Conservation (phyloP, 495 filamentous ascomycete genomes). For the Penicillium coprophilum region DNA sequence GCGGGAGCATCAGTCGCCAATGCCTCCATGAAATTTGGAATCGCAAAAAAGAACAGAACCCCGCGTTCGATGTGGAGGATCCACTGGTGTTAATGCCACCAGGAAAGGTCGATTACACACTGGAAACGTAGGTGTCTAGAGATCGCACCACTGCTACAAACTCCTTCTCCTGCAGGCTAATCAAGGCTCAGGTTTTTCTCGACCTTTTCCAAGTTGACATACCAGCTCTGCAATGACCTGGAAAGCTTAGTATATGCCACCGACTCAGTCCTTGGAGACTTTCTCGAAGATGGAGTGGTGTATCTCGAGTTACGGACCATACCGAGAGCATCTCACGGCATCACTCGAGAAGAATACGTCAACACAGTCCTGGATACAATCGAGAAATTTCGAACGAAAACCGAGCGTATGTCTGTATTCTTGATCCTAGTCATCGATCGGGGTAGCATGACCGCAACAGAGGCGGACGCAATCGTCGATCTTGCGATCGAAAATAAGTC, state of each 20-base stretch:
- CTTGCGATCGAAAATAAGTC: constrained; percentile 57
- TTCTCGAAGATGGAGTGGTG: constrained; percentile 67
- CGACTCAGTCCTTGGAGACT: constrained; percentile 65
- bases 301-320: constrained; percentile 85
- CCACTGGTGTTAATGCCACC: constrained; percentile 66
- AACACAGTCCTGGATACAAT: constrained; percentile 62
- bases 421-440: constrained; percentile 80
- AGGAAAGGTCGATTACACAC: constrained; percentile 66
- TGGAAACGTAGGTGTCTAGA: constrained; percentile 59
- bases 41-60: constrained; percentile 51
- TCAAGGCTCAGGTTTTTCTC: constrained; percentile 63
- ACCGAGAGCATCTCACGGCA: constrained; percentile 58
- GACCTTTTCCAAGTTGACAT: constrained; percentile 76
- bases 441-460: constrained; percentile 49
- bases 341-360: constrained; percentile 65
- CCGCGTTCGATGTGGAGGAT: constrained; percentile 57
- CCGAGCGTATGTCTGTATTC: constrained; percentile 49
- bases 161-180: constrained; percentile 1
- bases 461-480: constrained; percentile 60
- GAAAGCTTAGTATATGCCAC: constrained; percentile 62
- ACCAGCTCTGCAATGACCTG: constrained; percentile 63
- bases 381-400: constrained; percentile 36
- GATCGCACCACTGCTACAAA: neutral
- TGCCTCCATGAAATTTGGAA: constrained; percentile 76
- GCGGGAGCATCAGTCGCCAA: constrained; percentile 73